Conservation (phyloP, 1,284 basidiomycete species). For the Ceratobasidium theobromae region DNA sequence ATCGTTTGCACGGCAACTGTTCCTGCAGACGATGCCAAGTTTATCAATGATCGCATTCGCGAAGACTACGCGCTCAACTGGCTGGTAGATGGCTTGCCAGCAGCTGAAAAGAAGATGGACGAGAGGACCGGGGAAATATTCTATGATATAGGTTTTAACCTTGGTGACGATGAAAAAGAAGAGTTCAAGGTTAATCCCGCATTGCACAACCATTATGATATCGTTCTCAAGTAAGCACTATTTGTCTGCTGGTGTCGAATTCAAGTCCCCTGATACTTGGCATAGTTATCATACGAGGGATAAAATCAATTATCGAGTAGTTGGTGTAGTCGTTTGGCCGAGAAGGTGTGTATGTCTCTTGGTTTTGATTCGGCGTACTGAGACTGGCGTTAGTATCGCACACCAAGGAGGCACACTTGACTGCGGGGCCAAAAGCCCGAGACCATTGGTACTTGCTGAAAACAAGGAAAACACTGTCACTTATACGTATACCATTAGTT, state of each 20-base stretch:
- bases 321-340: conserved; percentile 92
- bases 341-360: conserved; percentile 54
- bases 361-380: background rate
- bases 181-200: conserved; percentile 59
- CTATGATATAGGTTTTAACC: conserved; percentile 86
- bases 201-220: conserved; percentile 92
- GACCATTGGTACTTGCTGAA: conserved; percentile 65
- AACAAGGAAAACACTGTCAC: conserved; percentile 65
- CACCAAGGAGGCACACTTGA: conserved; percentile 47
- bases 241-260: background rate
- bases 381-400: conserved; percentile 7
- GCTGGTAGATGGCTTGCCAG: conserved; percentile 92
- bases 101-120: conserved; percentile 88
- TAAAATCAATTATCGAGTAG: conserved; percentile 71
- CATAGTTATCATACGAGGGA: conserved; percentile 79
- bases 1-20: conserved; percentile 71
- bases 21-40: conserved; percentile 72
- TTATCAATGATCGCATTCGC: conserved; percentile 88
- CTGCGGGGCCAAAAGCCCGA: conserved; percentile 42
- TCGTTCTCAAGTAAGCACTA: conserved; percentile 64
- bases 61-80: conserved; percentile 96
- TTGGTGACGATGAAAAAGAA: conserved; percentile 64
- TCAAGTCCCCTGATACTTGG: conserved; percentile 38
- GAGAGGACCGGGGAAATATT: conserved; percentile 76
- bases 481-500: conserved; percentile 89